Percentiles rank a stretch among this genome's conserved stretches.
phyloP scores from a whole-genome alignment of 2,329 filamentous ascomycete species.

The Fusarium longipes region DNA sequence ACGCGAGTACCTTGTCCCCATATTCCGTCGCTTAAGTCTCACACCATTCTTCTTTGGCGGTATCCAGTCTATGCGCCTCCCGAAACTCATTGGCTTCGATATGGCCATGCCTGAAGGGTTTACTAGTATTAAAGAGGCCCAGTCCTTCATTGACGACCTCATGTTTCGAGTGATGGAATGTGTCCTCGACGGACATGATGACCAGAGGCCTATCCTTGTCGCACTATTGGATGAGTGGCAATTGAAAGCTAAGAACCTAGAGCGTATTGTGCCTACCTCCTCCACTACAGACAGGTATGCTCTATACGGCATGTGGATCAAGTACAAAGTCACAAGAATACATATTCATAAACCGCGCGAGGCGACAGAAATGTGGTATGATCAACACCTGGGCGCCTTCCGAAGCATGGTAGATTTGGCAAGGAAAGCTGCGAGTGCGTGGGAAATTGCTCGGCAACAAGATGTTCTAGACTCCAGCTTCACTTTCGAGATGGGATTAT shows the following conservation, averaged over 20 bases:
- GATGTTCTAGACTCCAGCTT: background rate
- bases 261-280: background rate
- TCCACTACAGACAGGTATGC: background rate
- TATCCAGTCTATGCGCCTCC: background rate
- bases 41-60: slow-evolving; percentile 17
- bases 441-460: background rate
- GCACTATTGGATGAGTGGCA: slow-evolving; percentile 2
- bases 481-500: slow-evolving; percentile 14
- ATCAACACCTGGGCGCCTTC: slow-evolving; percentile 5
- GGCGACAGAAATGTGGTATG: slow-evolving; percentile 13
- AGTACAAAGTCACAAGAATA: background rate
- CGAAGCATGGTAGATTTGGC: background rate
- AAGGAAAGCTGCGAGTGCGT: background rate
- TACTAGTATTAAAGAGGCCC: background rate
- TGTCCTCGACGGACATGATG: background rate
- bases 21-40: slow-evolving; percentile 25
- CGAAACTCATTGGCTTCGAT: background rate
- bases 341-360: background rate
- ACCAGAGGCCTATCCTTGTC: background rate
- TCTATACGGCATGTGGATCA: slow-evolving; percentile 8
- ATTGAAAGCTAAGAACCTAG: background rate
- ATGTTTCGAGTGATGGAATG: background rate
- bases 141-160: background rate
- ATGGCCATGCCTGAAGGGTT: background rate
- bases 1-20: slow-evolving; percentile 8